A percentile compares a stretch with the other conserved stretches of the same genome.
Evolutionary conservation across 306 rosid genomes (phyloP).

Genomic region (Vachellia collinsii): DNA sequence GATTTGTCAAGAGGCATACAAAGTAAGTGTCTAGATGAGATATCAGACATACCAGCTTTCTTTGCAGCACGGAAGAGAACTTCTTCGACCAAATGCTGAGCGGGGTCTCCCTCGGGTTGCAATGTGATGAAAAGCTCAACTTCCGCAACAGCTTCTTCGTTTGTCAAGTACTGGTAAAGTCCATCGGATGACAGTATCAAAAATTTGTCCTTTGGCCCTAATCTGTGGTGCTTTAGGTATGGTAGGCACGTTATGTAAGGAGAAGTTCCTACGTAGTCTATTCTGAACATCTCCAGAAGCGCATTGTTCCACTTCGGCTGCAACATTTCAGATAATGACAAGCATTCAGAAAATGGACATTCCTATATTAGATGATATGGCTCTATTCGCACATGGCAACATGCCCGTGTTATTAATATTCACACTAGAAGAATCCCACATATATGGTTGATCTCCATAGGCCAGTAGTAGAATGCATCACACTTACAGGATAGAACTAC

Average conservation of each 20-base stretch:
- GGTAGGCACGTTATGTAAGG: constrained; percentile 90
- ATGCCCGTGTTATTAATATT: too few species aligned
- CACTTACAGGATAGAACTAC: too few species aligned
- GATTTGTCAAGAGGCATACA: neutral
- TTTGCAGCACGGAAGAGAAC: constrained; percentile 94
- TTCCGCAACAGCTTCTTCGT: constrained; percentile 94
- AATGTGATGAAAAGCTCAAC: constrained; percentile 88
- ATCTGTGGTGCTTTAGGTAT: constrained; percentile 84
- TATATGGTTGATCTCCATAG: neutral
- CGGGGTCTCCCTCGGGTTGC: constrained; percentile 98
- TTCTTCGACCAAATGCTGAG: constrained; percentile 96
- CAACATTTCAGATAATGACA: constrained; percentile 1
- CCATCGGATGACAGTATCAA: constrained; percentile 93
- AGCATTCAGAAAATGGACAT: neutral
- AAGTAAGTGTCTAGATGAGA: neutral
- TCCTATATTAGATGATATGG: too few species aligned
- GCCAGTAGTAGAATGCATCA: neutral
- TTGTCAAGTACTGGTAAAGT: constrained; percentile 89
- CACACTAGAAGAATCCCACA: too few species aligned
- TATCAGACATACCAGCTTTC: constrained; percentile 69
- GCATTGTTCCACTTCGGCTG: constrained; percentile 99
- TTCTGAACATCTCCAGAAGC: constrained; percentile 86
- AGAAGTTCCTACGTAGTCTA: constrained; percentile 81
- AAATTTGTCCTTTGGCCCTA: constrained; percentile 88
- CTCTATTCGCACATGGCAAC: too few species aligned